Conservation (phyloP, 805 yeast genomes). For the Candida lessepsii region DNA sequence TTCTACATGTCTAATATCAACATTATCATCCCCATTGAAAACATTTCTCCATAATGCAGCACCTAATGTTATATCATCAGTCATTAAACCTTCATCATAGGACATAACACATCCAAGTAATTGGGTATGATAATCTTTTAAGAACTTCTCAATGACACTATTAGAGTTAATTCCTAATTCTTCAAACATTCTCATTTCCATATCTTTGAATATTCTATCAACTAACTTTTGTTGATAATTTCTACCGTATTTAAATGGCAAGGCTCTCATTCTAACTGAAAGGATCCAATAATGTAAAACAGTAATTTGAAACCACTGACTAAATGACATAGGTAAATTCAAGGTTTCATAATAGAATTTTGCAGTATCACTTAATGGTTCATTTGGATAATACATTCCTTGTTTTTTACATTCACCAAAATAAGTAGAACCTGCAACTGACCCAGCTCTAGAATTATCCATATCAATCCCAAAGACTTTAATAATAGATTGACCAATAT, state of each 20-base stretch:
- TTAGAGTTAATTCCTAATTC: slow-evolving; percentile 84
- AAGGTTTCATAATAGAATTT: slow-evolving; percentile 82
- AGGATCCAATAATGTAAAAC: slow-evolving; percentile 90
- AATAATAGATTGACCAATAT: slow-evolving; percentile 64
- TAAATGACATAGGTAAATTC: slow-evolving; percentile 78
- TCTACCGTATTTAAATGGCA: slow-evolving; percentile 87
- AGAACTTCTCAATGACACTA: slow-evolving; percentile 77
- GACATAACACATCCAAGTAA: slow-evolving; percentile 85
- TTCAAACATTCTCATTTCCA: slow-evolving; percentile 79
- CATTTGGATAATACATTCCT: slow-evolving; percentile 74
- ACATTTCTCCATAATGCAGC: slow-evolving; percentile 87
- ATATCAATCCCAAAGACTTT: slow-evolving; percentile 72
- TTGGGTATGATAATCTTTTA: slow-evolving; percentile 88
- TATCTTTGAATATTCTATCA: slow-evolving; percentile 85
- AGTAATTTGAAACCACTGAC: slow-evolving; percentile 96
- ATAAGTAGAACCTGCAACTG: slow-evolving; percentile 87
- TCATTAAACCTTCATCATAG: slow-evolving; percentile 86
- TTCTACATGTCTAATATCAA: slow-evolving; percentile 81
- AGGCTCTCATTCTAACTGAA: slow-evolving; percentile 91
- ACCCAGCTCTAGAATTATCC: slow-evolving; percentile 91
- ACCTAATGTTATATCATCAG: slow-evolving; percentile 76
- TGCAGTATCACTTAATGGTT: slow-evolving; percentile 70
- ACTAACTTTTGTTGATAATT: slow-evolving; percentile 90
- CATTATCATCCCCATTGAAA: slow-evolving; percentile 78
- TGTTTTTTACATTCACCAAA: slow-evolving; percentile 85